Evolutionary conservation across 768 basidiomycete species (phyloP).

Genomic region (Mycena sanguinolenta): DNA sequence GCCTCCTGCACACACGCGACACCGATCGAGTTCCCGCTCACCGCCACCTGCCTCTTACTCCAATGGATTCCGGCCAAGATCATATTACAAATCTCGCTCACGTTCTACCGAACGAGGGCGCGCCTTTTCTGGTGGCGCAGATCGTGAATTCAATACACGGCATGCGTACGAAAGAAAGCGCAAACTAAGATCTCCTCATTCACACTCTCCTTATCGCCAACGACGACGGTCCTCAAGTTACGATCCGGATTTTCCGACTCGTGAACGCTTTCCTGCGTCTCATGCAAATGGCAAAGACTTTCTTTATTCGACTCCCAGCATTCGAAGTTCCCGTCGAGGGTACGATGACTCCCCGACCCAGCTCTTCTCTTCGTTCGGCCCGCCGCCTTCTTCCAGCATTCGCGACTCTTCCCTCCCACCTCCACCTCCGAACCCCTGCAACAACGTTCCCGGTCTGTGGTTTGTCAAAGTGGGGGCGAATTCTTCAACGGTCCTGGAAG

Average conservation of each 20-base stretch:
- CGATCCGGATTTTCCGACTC: not conserved
- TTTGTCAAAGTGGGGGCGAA: conserved; percentile 48
- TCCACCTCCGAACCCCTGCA: conserved; percentile 42
- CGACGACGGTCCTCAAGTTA: conserved; percentile 1
- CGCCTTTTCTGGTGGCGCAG: conserved; percentile 15
- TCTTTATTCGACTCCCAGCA: not conserved
- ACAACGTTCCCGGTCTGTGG: conserved; percentile 59
- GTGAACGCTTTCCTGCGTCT: not conserved
- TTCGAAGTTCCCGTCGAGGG: not conserved
- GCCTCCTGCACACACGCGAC: conserved; percentile 11
- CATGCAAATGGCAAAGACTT: not conserved
- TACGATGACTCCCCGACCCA: conserved; percentile 1
- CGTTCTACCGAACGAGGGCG: conserved; percentile 17
- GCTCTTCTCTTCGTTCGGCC: conserved; percentile 18
- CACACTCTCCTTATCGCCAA: not conserved
- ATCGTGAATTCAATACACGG: conserved; percentile 25
- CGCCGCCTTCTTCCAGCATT: conserved; percentile 15
- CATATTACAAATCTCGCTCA: conserved; percentile 15
- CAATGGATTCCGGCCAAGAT: conserved; percentile 1
- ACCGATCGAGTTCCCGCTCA: conserved; percentile 11
- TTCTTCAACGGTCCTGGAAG: conserved; percentile 50
- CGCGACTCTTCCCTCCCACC: conserved; percentile 1
- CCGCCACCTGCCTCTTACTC: conserved; percentile 22
- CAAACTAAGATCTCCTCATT: conserved; percentile 20
- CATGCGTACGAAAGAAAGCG: conserved; percentile 13